Evolutionary conservation across 495 filamentous ascomycete species (phyloP), one percentile per base, ranked within the genome.

Genomic region (Hyaloscypha finlandica): DNA sequence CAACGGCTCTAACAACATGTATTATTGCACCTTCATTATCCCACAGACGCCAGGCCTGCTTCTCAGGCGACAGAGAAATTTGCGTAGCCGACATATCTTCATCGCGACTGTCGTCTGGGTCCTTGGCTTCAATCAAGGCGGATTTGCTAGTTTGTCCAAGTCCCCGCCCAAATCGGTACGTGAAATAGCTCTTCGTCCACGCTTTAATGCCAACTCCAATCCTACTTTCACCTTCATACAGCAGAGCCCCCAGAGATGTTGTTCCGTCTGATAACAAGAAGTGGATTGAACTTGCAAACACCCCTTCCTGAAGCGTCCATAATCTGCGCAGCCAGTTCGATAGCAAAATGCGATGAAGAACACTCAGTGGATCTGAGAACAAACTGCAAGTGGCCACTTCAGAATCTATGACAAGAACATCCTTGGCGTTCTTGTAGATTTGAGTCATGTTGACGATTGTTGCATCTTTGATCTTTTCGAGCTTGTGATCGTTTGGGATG

Each of bases 381-480:
- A 56, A 8, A 32, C 53, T 56, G 53, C 53, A 56, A 56, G 22
- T 56, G 3, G 53, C 53, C 30, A 56, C 53, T 11, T 56, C 53
- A n/a, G 53, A 56, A 14, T 56, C 53, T 29, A 56, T 56, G 2
- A 56, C 53, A 9, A 56, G 53, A 5, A 56, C 30, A 29, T 56
- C 19, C 4, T 56, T 32, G 20, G 53, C 53, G 9, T 56, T 56
- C 22, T 56, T 56, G 30, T 56, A 56, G 8, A 56, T 56, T 4
- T 56, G 22, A 6, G 53, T 32, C 53, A 56, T 56, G 22, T 32
- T 32, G 11, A 56, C 9, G 2, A 56, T 25, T 11, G 53, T 32
- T 5, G 8, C 30, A 6, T 56, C 16, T n/a, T 56, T 56, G 53
- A 56, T 56, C 19, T 25, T 11, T 30, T 56, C 30, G 20, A 29